Evolutionary conservation across 2,329 filamentous ascomycete species (phyloP).

Genomic region (Furcasterigmium sp.): DNA sequence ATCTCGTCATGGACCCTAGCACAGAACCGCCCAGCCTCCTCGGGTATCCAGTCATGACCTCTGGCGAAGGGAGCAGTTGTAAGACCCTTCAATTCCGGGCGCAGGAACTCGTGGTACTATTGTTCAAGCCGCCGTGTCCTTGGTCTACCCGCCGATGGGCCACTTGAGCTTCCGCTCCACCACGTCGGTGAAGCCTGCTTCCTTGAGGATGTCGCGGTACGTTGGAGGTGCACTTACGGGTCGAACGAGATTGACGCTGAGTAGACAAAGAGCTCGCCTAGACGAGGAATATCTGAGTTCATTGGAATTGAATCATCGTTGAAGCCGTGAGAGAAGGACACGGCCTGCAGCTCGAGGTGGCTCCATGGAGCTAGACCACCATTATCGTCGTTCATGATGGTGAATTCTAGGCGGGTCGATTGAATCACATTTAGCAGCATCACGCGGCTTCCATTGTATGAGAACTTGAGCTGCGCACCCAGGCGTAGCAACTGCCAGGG

Average conservation of each 20-base stretch:
- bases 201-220: constrained; percentile 19
- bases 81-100: constrained; percentile 25
- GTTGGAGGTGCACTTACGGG: constrained; percentile 18
- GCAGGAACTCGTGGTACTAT: constrained; percentile 22
- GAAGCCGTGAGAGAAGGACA: constrained; percentile 18
- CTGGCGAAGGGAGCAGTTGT: constrained; percentile 29
- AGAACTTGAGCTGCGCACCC: no score
- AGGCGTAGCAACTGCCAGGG: constrained; percentile 16
- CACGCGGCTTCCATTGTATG: no score
- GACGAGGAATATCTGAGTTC: constrained; percentile 19
- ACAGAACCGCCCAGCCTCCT: constrained; percentile 20
- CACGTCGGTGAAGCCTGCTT: constrained; percentile 27
- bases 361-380: constrained; percentile 17
- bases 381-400: constrained; percentile 18
- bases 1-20: constrained; percentile 16
- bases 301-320: constrained; percentile 24
- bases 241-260: constrained; percentile 22
- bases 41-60: constrained; percentile 26
- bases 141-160: constrained; percentile 31
- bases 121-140: constrained; percentile 24
- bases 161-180: constrained; percentile 23
- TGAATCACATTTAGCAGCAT: no score
- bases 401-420: no score
- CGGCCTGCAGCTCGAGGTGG: constrained; percentile 25
- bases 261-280: constrained; percentile 22